Evolutionary conservation across 768 basidiomycete genomes (phyloP), one percentile per base, ranked within the genome.

Genomic region (Lactifluus subvellereus): DNA sequence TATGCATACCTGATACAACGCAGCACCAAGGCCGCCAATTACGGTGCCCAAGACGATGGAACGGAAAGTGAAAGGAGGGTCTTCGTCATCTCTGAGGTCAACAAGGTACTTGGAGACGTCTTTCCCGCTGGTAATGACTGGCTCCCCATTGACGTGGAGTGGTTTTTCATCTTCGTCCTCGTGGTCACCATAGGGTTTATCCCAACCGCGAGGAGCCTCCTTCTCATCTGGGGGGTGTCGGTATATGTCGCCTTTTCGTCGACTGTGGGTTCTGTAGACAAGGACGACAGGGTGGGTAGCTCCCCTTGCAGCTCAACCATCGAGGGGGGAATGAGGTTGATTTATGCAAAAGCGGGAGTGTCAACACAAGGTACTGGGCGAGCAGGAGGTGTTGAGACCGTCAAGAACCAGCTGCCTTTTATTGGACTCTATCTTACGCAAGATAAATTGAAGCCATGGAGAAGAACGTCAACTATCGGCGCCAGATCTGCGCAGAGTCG

Each of bases 21-120:
- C 79, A n/a, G 85, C 83, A 8, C 83, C 83, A 30, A 86, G 73
- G 11, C 80, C 83, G 22, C 83, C 82, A 66, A 84, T 76, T 0
- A 82, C 61, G 0, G 84, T 84, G 3, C 83, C 84, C n/a, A 85
- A 69, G 37, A 80, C 68, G 14, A 83, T 64, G 4, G 84, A 85
- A 30, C 84, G 76, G 67, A 86, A 79, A 0, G 84, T 85, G 32
- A 85, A 69, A 1, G 84, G 77, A 18, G 75, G 72, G 56, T 84
- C 84, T 13, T 77, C 81, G 67, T 85, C 84, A 70, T 86, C 85
- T 30, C 83, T 77, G 22, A 80, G 49, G 67, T 84, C 83, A 61
- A 85, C 76, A n/a, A 80, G 78, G 65, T 78, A 83, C 35, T 75
- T 75, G 0, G 83, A 83, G 59, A 84, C 81, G 67, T 84, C 83